Conservation (phyloP, 257 asterid genomes). For the Scutellaria galericulata region DNA sequence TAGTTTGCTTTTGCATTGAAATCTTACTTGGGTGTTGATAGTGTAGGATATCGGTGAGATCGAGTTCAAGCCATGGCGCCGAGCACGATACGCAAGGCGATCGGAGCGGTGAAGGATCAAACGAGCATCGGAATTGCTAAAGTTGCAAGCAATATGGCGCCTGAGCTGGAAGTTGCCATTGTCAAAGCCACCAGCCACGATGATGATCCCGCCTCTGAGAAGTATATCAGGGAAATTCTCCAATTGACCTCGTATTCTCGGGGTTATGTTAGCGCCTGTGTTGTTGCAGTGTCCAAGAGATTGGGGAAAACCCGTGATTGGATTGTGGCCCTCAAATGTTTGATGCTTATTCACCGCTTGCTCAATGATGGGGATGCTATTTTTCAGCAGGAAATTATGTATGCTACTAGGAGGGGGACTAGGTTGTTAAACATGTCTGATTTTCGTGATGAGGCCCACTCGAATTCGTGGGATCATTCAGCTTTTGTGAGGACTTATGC, state of each 20-base stretch:
- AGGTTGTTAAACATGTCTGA: constrained; percentile 69
- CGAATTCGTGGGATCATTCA: constrained; percentile 78
- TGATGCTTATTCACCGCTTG: constrained; percentile 70
- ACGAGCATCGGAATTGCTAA: constrained; percentile 79
- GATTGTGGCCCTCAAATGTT: constrained; percentile 79
- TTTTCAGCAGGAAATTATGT: constrained; percentile 74
- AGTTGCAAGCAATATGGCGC: constrained; percentile 78
- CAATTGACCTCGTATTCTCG: constrained; percentile 65
- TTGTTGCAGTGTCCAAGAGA: constrained; percentile 57
- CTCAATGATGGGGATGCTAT: constrained; percentile 64
- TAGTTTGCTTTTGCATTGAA: constrained; percentile 13
- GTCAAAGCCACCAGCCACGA: constrained; percentile 87
- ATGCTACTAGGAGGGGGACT: constrained; percentile 72
- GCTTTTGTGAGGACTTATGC: constrained; percentile 75
- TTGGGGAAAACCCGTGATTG: constrained; percentile 82
- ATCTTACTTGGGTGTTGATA: background rate
- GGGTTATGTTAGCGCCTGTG: constrained; percentile 71
- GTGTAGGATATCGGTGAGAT: constrained; percentile 23
- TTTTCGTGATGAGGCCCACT: constrained; percentile 86
- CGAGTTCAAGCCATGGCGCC: constrained; percentile 64
- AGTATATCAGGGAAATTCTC: constrained; percentile 67
- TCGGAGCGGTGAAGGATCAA: constrained; percentile 87
- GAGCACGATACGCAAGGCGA: constrained; percentile 74
- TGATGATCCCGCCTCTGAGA: constrained; percentile 80
- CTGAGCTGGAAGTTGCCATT: constrained; percentile 78